Base-by-base conservation (phyloP, 2,329 filamentous ascomycete species). In the Bipolaris zeicola region DNA sequence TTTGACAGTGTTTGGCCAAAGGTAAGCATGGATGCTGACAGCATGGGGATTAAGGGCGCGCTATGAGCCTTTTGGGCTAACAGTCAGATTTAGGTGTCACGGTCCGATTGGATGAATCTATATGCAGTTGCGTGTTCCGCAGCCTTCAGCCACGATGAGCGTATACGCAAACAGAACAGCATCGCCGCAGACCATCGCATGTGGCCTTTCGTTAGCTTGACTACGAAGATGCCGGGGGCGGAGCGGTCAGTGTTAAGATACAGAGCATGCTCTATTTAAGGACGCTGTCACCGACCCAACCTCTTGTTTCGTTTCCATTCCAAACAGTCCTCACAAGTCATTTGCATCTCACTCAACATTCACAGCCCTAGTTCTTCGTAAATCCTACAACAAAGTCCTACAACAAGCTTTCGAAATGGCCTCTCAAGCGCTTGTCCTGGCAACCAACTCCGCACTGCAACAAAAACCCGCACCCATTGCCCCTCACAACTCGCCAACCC, bases 141-240 rank as follows among this genome's bases (percentile, higher is more conserved):
- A 34, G 24, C 22, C 48, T n/a, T 46, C 48, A 52, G 52, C 52
- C 52, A 52, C 52, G 31, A 26, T 55, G 31, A 13, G 48, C 48
- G 34, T 18, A 18, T 37, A 48, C 36, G 31, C 48, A 46, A 45
- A 16, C 52, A 38, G 31, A 16, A 28, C 48, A 31, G 36, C 42
- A 37, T 34, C 48, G 47, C 45, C 34, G 33, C 45, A 48, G 22
- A 26, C 22, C 22, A 8, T 38, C 34, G 45, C 33, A 41, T 38
- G 26, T 14, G 7, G 39, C 24, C 26, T 48, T 43, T 18, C n/a
- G 14, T 52, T 20, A 33, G 45, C 10, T 11, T 5, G 24, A 5
- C 10, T 13, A 34, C 7, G 16, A 33, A 45, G 8, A 33, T 3
- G 5, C 22, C 6, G 13, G 13, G 24, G n/a, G 39, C 24, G 22